These are phyloP conservation scores for Claviceps spartinae DNA, from an alignment of 2,329 filamentous ascomycete species.

Conservation along the genomic window DNA sequence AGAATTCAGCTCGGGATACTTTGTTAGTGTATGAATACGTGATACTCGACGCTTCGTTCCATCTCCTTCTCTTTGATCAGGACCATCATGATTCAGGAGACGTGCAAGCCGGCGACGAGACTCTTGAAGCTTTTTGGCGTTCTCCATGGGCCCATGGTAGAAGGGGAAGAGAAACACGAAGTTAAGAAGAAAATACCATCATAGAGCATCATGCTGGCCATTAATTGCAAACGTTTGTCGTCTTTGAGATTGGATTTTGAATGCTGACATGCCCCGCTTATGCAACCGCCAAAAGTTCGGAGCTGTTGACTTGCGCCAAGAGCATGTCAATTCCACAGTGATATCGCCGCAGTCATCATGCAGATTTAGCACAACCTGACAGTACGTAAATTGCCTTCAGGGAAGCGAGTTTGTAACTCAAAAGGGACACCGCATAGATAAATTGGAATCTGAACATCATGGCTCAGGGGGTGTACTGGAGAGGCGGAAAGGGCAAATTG, in stretches of 20 bases:
- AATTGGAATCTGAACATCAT: not conserved
- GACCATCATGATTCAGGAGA: constrained; percentile 3
- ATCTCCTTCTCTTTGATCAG: not conserved
- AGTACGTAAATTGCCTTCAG: not conserved
- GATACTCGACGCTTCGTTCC: not conserved
- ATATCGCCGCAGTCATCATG: not conserved
- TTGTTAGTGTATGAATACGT: not conserved
- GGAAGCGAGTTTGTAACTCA: not conserved
- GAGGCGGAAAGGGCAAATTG: not conserved
- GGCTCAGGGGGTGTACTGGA: not conserved
- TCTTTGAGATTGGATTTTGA: not conserved
- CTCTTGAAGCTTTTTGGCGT: not conserved
- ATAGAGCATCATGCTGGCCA: not conserved
- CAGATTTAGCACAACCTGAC: not conserved
- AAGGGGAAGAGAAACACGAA: not conserved
- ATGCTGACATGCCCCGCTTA: not conserved
- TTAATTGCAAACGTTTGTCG: not conserved
- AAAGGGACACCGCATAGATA: not conserved
- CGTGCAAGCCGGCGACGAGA: constrained; percentile 1
- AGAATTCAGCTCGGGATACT: not conserved
- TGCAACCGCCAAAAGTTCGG: not conserved
- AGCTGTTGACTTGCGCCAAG: not conserved
- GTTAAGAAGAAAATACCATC: not conserved
- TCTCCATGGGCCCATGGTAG: not conserved
- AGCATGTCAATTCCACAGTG: not conserved